Conservation (phyloP, 2,329 filamentous ascomycete genomes). For the Rutstroemia sydowiana region DNA sequence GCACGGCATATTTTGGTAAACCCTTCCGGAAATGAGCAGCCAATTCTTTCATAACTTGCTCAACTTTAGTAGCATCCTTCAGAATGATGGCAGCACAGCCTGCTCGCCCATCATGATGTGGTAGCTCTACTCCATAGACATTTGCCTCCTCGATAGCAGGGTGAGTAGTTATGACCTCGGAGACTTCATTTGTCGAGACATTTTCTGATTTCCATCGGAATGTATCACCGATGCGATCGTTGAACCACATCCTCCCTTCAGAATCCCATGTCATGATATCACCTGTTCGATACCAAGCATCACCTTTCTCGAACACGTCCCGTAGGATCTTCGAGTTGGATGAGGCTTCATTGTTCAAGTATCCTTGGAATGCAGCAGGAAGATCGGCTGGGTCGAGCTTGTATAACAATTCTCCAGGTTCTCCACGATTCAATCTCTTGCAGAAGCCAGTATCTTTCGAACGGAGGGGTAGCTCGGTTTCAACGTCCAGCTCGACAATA, state of each 20-base stretch:
- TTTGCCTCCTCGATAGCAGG: conserved; percentile 67
- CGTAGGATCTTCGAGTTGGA: conserved; percentile 67
- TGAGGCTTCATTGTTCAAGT: conserved; percentile 66
- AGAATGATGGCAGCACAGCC: conserved; percentile 70
- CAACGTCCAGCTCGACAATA: conserved; percentile 64
- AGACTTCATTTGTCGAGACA: conserved; percentile 74
- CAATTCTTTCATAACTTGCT: conserved; percentile 48
- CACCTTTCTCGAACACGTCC: conserved; percentile 65
- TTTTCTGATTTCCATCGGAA: conserved; percentile 81
- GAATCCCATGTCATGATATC: conserved; percentile 66
- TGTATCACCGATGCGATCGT: conserved; percentile 72
- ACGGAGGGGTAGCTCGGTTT: conserved; percentile 60
- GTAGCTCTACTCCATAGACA: conserved; percentile 75
- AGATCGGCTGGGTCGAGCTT: conserved; percentile 60
- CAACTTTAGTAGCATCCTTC: conserved; percentile 33
- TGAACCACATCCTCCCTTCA: conserved; percentile 71
- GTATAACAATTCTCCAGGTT: conserved; percentile 70
- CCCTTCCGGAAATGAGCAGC: conserved; percentile 48
- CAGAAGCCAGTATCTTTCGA: conserved; percentile 65
- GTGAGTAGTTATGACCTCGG: conserved; percentile 64
- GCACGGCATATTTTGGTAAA: conserved; percentile 68
- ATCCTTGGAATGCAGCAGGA: conserved; percentile 63
- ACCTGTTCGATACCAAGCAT: conserved; percentile 79
- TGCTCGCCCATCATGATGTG: conserved; percentile 74
- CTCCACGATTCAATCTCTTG: conserved; percentile 46